Conservation (phyloP, 2,329 filamentous ascomycete genomes). For the Harringtonia lauricola region DNA sequence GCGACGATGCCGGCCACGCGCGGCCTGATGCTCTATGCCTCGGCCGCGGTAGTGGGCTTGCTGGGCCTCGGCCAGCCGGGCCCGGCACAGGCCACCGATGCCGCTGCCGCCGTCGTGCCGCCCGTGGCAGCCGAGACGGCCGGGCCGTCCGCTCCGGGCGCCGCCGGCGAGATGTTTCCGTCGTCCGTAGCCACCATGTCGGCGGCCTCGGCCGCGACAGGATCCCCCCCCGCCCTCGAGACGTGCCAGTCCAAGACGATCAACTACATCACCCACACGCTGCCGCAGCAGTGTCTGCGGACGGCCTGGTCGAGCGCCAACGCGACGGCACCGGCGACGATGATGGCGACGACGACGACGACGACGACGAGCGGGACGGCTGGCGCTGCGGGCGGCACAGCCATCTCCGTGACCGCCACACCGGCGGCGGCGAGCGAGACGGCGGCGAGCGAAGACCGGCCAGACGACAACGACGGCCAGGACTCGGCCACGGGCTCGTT, state of each 20-base stretch:
- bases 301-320: constrained; percentile 40
- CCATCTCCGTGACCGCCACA: no score
- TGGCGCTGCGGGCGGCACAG: neutral
- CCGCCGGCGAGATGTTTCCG: neutral
- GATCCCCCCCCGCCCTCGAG: constrained; percentile 10
- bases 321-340: constrained; percentile 5
- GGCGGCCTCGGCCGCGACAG: neutral
- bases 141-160: neutral
- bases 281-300: constrained; percentile 65
- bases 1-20: constrained; percentile 8
- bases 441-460: constrained; percentile 5
- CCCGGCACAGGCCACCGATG: constrained; percentile 7
- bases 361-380: neutral
- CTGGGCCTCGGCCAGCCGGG: constrained; percentile 10
- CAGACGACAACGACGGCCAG: constrained; percentile 9
- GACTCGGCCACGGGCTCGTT: constrained; percentile 56
- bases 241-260: constrained; percentile 52
- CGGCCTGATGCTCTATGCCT: constrained; percentile 12
- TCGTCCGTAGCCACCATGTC: neutral
- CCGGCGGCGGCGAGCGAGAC: no score
- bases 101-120: neutral
- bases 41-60: constrained; percentile 11
- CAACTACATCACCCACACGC: constrained; percentile 71
- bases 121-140: neutral
- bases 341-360: constrained; percentile 5